Base-by-base conservation (phyloP, 371 early-diverging fungal genomes). In the Nematocida homosporus region DNA sequence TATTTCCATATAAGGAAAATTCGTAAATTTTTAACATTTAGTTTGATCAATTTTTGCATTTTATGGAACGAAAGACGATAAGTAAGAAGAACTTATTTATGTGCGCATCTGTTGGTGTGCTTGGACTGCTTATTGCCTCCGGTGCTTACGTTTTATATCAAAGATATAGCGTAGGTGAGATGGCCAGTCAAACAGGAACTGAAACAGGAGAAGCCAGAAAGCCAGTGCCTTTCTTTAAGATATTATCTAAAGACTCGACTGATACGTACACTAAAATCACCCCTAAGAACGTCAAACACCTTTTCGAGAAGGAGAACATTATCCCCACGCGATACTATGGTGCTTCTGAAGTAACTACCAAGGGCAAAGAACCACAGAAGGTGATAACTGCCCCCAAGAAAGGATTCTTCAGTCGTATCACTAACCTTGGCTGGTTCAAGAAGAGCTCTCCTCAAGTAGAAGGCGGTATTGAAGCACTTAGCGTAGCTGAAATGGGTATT, bases 231-330 rank as follows among this genome's bases (percentile, higher is more conserved):
- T n/a, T n/a, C n/a, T n/a, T n/a, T n/a, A n/a, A n/a, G n/a, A n/a
- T n/a, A n/a, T n/a, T n/a, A n/a, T n/a, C n/a, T n/a, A 44, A 44
- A 20, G 13, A 44, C 13, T 13, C 44, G 20, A 20, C 20, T 13
- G 44, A 42, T 13, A n/a, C 6, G 48, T 60, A 41, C 10, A 27
- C 16, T 6, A 8, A 5, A 35, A 51, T 51, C 18, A 44, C 54
- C 32, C 8, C 4, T 37, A 16, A 53, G 18, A 40, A 27, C 5
- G 29, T 65, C 10, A n/a, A 35, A 25, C 4, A 40, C 5, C 51
- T 66, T 13, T 66, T 55, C 13, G 52, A 66, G 66, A 54, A 34
- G 38, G 66, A 66, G 34, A 66, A 66, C 55, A 66, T 51, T 56
- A 66, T 66, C 16, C 66, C 66, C 16, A 40, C 37, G 3, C 1